phyloP scores from a whole-genome alignment of 176 grass and related monocot genomes.

The Luzula sylvatica region DNA sequence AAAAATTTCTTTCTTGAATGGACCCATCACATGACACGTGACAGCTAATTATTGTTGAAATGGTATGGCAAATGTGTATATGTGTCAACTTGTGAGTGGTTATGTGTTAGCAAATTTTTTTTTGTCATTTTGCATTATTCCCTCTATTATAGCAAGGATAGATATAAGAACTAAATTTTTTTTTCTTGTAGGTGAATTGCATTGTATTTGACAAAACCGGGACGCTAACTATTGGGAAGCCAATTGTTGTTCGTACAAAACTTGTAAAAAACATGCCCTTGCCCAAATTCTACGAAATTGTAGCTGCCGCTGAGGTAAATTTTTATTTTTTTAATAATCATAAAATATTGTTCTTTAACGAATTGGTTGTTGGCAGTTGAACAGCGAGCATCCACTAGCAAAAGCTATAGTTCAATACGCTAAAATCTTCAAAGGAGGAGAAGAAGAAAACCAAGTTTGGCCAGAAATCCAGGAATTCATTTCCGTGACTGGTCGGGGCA shows the following conservation, averaged over 20 bases:
- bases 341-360: background rate
- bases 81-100: too few species aligned
- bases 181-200: slow-evolving; percentile 54
- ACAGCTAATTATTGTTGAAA: too few species aligned
- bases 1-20: too few species aligned
- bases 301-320: slow-evolving; percentile 64
- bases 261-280: slow-evolving; percentile 74
- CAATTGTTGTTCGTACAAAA: slow-evolving; percentile 62
- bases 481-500: slow-evolving; percentile 67
- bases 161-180: too few species aligned
- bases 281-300: slow-evolving; percentile 63
- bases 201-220: slow-evolving; percentile 93
- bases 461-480: slow-evolving; percentile 63
- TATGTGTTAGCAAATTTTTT: too few species aligned
- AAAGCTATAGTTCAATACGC: slow-evolving; percentile 77
- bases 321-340: background rate
- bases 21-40: too few species aligned
- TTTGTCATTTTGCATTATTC: too few species aligned
- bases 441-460: slow-evolving; percentile 46
- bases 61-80: too few species aligned
- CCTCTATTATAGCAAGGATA: too few species aligned
- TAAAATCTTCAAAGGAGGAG: slow-evolving; percentile 38
- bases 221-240: slow-evolving; percentile 79
- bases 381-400: slow-evolving; percentile 88
- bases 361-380: slow-evolving; percentile 36